phyloP scores from a whole-genome alignment of 1,139 yeast genomes.

The Hemisphaericaspora xylofermentans region DNA sequence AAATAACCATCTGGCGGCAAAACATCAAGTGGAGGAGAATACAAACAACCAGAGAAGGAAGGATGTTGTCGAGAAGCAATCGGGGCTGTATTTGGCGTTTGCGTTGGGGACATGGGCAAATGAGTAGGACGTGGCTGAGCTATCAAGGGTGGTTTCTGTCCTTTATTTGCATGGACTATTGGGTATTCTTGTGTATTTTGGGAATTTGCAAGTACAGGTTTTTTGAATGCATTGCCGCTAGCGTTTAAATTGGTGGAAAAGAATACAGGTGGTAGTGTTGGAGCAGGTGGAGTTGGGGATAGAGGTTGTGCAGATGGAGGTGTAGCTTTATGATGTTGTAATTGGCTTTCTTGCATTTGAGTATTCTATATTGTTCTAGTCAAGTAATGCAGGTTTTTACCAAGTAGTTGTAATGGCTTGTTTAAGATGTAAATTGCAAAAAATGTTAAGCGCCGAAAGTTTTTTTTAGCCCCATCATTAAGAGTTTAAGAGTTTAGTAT shows the following conservation, averaged over 20 bases:
- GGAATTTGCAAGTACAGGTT: background rate
- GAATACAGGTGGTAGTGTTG: background rate
- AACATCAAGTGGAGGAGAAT: background rate
- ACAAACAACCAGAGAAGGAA: background rate
- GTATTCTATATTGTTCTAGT: background rate
- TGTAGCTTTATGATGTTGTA: background rate
- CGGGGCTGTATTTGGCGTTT: background rate
- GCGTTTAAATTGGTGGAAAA: background rate
- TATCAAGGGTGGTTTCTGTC: background rate
- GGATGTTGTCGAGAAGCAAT: background rate
- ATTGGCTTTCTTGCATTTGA: background rate
- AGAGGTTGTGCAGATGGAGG: background rate
- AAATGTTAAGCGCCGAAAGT: no score
- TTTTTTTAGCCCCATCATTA: no score
- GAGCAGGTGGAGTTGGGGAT: background rate
- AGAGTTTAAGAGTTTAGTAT: no score
- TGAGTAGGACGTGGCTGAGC: background rate
- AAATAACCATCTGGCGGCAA: background rate
- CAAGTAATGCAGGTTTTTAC: background rate
- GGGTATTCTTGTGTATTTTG: background rate
- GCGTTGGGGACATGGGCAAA: background rate
- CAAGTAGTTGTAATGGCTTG: background rate
- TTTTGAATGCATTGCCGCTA: constrained; percentile 1
- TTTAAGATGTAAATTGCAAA: background rate
- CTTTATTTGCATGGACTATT: background rate